These are phyloP conservation scores for Euphorbia schlechtendalii DNA, from an alignment of 441 rosid genomes.

Conservation along the genomic window DNA sequence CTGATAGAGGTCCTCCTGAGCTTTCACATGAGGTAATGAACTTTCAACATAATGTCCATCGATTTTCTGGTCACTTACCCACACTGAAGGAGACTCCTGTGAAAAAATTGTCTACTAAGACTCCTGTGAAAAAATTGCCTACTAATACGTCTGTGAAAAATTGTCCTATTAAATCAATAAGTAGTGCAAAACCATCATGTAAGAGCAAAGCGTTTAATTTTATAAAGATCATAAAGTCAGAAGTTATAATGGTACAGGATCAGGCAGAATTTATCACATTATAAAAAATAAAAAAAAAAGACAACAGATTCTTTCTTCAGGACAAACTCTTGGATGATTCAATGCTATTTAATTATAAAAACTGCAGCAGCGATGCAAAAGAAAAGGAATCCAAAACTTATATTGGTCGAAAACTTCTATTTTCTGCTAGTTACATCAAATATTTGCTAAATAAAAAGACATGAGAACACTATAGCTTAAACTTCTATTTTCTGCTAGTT, in stretches of 20 bases:
- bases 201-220: background rate
- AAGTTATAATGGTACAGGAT: background rate
- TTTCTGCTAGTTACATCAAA: background rate
- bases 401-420: background rate
- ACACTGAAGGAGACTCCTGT: background rate
- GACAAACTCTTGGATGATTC: background rate
- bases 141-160: too few relatives aligned
- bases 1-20: too few relatives aligned
- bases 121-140: too few relatives aligned
- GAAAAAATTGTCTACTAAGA: too few relatives aligned
- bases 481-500: background rate
- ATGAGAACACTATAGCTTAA: background rate
- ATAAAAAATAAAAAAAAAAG: background rate
- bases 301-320: background rate
- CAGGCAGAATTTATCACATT: too few relatives aligned
- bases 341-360: background rate
- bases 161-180: background rate
- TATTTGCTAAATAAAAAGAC: background rate
- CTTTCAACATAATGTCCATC: too few relatives aligned
- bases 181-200: background rate
- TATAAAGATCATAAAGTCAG: background rate
- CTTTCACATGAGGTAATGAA: too few relatives aligned
- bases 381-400: background rate
- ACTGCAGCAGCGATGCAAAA: background rate
- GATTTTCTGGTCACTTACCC: too few relatives aligned